phyloP scores from a whole-genome alignment of 306 rosid genomes.

The Aeschynomene evenia region DNA sequence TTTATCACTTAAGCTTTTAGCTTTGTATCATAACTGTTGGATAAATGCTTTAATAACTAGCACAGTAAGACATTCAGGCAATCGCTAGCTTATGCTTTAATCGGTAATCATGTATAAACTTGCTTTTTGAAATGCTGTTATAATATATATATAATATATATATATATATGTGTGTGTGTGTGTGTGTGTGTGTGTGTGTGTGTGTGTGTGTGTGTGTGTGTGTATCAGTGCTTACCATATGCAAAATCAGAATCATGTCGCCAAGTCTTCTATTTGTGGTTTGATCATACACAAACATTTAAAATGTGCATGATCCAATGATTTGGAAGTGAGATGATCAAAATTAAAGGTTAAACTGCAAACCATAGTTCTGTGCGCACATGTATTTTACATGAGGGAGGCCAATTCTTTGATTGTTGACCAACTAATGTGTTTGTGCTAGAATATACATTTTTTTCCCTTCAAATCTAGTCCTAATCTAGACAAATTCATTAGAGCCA shows the following conservation, averaged over 20 bases:
- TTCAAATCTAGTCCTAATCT: not conserved
- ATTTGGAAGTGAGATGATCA: not conserved
- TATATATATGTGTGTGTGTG: too few species aligned
- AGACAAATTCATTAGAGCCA: not conserved
- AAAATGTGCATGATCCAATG: not conserved
- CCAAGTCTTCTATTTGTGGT: not conserved
- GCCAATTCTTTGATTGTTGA: too few species aligned
- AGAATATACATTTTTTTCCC: not conserved
- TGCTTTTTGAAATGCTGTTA: not conserved
- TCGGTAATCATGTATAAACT: not conserved
- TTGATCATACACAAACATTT: slow-evolving; percentile 5
- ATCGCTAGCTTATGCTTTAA: not conserved
- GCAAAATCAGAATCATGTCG: not conserved
- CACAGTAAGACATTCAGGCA: not conserved
- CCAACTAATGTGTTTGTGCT: not conserved
- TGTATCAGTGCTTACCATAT: not conserved
- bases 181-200: too few species aligned
- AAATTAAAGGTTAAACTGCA: slow-evolving; percentile 20
- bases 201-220: too few species aligned
- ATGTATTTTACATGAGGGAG: not conserved
- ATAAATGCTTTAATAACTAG: slow-evolving; percentile 16
- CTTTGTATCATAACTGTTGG: not conserved
- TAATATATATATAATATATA: too few species aligned
- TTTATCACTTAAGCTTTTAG: slow-evolving; percentile 14
- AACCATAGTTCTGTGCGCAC: not conserved